These are phyloP conservation scores for Candida arabinofermentans DNA, from an alignment of 805 yeast species.

Conservation along the genomic window DNA sequence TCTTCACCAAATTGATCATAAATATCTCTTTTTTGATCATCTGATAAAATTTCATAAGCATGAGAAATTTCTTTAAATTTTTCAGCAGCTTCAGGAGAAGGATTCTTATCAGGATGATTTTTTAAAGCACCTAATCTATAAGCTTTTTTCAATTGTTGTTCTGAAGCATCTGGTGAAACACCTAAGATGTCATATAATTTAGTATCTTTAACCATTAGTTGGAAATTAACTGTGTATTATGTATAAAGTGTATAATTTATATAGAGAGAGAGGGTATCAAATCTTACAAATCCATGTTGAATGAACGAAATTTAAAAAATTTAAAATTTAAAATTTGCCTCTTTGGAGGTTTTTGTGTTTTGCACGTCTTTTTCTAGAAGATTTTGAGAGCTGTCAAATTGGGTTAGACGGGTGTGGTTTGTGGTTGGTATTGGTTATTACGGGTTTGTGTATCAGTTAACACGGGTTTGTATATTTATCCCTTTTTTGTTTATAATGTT, in stretches of 20 bases:
- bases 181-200: conserved; percentile 73
- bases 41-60: conserved; percentile 86
- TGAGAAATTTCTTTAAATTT: conserved; percentile 87
- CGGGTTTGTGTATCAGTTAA: too few relatives aligned
- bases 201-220: conserved; percentile 79
- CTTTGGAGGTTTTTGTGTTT: background rate
- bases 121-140: conserved; percentile 78
- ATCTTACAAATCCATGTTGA: background rate
- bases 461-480: too few relatives aligned
- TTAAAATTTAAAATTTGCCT: background rate
- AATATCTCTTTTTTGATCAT: conserved; percentile 79
- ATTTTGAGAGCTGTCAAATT: too few relatives aligned
- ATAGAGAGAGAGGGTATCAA: background rate
- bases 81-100: conserved; percentile 89
- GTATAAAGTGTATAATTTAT: background rate
- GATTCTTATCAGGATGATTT: conserved; percentile 80
- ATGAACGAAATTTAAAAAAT: background rate
- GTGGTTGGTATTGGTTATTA: too few relatives aligned
- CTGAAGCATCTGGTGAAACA: conserved; percentile 65
- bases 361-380: background rate
- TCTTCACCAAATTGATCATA: conserved; percentile 93
- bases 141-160: conserved; percentile 72
- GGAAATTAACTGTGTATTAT: too few relatives aligned
- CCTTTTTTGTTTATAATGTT: too few relatives aligned
- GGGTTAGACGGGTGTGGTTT: background rate